Evolutionary conservation across 2,329 filamentous ascomycete species (phyloP).

Genomic region (Lachnellula occidentalis): DNA sequence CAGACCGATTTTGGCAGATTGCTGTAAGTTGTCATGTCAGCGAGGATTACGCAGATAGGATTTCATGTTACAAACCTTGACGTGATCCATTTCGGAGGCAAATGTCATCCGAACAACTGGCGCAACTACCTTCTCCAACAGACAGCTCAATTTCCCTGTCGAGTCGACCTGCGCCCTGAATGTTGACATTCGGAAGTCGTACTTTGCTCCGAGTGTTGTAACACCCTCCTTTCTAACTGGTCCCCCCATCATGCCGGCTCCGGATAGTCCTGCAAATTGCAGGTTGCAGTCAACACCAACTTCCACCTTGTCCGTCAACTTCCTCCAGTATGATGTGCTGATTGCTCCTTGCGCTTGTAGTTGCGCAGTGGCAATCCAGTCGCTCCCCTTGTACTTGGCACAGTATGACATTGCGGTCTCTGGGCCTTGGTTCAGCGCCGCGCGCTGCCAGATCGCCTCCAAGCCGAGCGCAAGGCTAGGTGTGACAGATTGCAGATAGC

Average conservation of each 20-base stretch:
- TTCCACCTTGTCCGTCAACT: constrained; percentile 89
- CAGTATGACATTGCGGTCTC: constrained; percentile 88
- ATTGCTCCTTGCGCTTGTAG: constrained; percentile 75
- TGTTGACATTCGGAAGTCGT: constrained; percentile 92
- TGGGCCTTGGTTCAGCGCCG: constrained; percentile 77
- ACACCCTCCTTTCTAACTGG: constrained; percentile 78
- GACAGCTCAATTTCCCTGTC: constrained; percentile 84
- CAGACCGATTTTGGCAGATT: constrained; percentile 90
- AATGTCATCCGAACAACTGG: constrained; percentile 91
- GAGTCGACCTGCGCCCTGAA: constrained; percentile 96
- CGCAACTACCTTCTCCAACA: constrained; percentile 93
- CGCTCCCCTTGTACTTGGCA: constrained; percentile 81
- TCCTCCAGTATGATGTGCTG: constrained; percentile 90
- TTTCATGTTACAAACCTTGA: constrained; percentile 61
- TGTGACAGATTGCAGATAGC: constrained; percentile 91
- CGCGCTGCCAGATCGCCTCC: constrained; percentile 90
- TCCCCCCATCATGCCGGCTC: constrained; percentile 66
- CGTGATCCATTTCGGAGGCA: constrained; percentile 93
- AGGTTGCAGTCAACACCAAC: constrained; percentile 93
- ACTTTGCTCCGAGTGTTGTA: constrained; percentile 91
- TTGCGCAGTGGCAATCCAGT: constrained; percentile 92
- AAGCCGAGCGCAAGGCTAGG: constrained; percentile 80
- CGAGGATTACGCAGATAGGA: neutral
- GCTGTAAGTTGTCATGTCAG: constrained; percentile 48
- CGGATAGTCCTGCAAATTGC: constrained; percentile 63